Evolutionary conservation across 148 eudicot species (phyloP).

Genomic region (Vaccinium myrtillus): DNA sequence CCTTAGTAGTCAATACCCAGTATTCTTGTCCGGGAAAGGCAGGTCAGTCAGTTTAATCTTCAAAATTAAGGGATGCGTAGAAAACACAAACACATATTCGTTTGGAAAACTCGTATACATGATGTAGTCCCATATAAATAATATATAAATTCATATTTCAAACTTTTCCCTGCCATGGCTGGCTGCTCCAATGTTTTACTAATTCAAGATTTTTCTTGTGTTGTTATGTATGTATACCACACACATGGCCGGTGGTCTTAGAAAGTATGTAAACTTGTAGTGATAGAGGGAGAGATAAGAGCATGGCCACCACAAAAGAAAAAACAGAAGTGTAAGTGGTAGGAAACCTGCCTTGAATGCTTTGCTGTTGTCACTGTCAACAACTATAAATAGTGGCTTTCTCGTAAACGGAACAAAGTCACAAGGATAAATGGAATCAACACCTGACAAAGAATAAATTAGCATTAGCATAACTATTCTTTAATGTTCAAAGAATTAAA

Average conservation of each 20-base stretch:
- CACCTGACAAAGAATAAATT: constrained; percentile 41
- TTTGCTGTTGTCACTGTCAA: constrained; percentile 80
- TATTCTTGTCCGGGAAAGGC: neutral
- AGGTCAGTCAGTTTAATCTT: neutral
- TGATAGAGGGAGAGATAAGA: neutral
- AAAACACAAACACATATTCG: neutral
- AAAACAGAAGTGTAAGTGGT: constrained; percentile 17
- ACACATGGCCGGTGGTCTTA: neutral
- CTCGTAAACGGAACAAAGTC: constrained; percentile 85
- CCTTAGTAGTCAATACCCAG: neutral
- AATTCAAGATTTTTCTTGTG: neutral
- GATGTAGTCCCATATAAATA: neutral
- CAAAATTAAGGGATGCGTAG: neutral
- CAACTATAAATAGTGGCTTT: constrained; percentile 71
- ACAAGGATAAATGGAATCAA: constrained; percentile 72
- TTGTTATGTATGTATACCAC: neutral
- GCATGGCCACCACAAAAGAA: neutral
- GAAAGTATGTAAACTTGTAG: neutral
- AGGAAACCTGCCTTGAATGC: constrained; percentile 72
- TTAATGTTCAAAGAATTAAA: constrained; percentile 3
- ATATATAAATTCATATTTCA: neutral
- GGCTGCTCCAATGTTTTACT: neutral
- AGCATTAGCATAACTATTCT: constrained; percentile 6
- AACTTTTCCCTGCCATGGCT: neutral
- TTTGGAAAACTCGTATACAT: neutral